Evolutionary conservation across 495 filamentous ascomycete species (phyloP), one percentile per base, ranked within the genome.

Genomic region (Aspergillus campestris): DNA sequence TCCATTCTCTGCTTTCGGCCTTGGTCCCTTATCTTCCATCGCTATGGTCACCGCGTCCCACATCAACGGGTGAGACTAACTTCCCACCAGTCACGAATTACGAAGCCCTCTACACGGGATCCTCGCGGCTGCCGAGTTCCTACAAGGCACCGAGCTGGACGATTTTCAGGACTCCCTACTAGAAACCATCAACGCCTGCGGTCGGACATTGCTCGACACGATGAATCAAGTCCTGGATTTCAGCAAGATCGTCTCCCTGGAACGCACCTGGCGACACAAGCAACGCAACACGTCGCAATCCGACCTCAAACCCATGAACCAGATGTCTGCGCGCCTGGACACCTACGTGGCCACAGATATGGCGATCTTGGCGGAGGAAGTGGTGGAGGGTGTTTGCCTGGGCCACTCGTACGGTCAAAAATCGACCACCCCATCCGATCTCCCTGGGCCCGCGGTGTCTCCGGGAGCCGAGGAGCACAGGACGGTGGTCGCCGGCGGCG

Each of bases 41-140:
- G 18, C 18, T 4, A 24, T 24, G 18, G 18, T 24, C 18, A 24
- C 18, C 18, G 18, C 18, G 18, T 24, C 18, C 18, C 18, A 24
- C 18, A 24, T 24, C 18, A 24, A 24, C 18, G 18, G 18, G 18
- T 24, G 18, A 24, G 18, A 24, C 18, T 24, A 24, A 24, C 18
- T 24, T 24, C 18, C 18, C 18, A 74, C 27, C 56, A 74, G 49
- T 69, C 87, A 94, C 55, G 87, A 94, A 55, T 68, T 92, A 11
- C 75, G 87, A 5, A 85, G 79, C 12, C 87, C 87, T 1, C 62
- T 94, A 6, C 84, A 89, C 50, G 86, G 86, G 0, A 86, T 89
- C 36, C 57, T 89, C 3, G 83, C 82, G 0, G 81, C 78, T 36
- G 79, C 79, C 1, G 86, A 92, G 55, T 81, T 94, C 45, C 47